phyloP scores from a whole-genome alignment of 176 grass and related monocot genomes.

The Musa acuminata region DNA sequence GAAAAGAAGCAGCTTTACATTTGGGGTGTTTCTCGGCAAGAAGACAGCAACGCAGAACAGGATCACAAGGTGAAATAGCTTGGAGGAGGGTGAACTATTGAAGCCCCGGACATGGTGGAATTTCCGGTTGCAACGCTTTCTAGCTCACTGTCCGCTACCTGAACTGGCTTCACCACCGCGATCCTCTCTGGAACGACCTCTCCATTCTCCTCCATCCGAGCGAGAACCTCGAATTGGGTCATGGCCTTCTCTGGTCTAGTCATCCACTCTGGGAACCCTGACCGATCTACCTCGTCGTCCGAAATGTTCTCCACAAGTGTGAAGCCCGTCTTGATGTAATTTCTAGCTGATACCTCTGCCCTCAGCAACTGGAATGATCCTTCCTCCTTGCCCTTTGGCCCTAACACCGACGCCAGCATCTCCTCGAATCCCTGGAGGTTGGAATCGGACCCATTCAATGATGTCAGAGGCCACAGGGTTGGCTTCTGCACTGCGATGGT shows the following conservation, averaged over 20 bases:
- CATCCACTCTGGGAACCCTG: conserved; percentile 43
- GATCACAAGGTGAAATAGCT: conserved; percentile 71
- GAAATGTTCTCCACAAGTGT: conserved; percentile 39
- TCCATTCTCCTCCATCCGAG: conserved; percentile 52
- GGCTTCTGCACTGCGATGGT: background rate
- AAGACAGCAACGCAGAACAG: background rate
- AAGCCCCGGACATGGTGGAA: conserved; percentile 36
- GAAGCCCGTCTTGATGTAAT: conserved; percentile 77
- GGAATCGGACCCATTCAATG: conserved; percentile 58
- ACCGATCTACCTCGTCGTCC: conserved; percentile 52
- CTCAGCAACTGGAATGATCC: conserved; percentile 64
- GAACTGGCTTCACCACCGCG: conserved; percentile 37
- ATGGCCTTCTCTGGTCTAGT: conserved; percentile 57
- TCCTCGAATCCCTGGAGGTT: conserved; percentile 67
- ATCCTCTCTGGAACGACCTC: conserved; percentile 69
- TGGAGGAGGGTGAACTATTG: conserved; percentile 30
- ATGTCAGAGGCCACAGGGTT: conserved; percentile 31
- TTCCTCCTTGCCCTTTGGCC: conserved; percentile 41
- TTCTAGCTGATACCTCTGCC: conserved; percentile 53
- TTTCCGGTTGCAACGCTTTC: conserved; percentile 44
- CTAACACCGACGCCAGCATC: conserved; percentile 55
- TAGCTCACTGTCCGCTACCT: conserved; percentile 16
- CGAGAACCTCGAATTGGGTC: conserved; percentile 73
- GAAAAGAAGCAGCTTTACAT: background rate
- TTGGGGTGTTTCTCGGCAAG: background rate